A percentile compares a stretch with the other conserved stretches of the same genome.
Evolutionary conservation across 345 rosid genomes (phyloP).

Genomic region (Xanthoceras sorbifolium): DNA sequence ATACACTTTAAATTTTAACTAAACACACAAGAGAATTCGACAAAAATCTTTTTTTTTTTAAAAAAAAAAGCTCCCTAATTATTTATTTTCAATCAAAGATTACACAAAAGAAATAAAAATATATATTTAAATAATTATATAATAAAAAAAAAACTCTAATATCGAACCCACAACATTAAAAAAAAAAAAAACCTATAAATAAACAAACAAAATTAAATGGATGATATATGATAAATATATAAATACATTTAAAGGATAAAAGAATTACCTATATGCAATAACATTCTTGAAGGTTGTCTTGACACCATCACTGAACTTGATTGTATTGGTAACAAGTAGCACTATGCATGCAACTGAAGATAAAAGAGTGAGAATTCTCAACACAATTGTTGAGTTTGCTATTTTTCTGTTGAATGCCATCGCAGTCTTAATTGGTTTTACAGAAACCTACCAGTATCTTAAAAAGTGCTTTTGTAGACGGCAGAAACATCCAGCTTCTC

Average conservation of each 20-base stretch:
- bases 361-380: constrained; percentile 35
- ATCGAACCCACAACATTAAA: not conserved
- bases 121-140: no score
- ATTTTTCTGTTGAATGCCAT: constrained; percentile 9
- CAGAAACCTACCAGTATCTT: not conserved
- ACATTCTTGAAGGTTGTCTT: constrained; percentile 37
- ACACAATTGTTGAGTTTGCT: constrained; percentile 24
- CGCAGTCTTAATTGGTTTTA: not conserved
- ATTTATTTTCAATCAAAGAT: not conserved
- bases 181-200: no score
- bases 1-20: no score
- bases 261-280: constrained; percentile 27
- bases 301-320: constrained; percentile 15
- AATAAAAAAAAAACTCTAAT: not conserved
- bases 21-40: not conserved
- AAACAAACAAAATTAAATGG: no score
- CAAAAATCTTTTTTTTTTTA: no score
- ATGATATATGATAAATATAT: no score
- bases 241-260: not conserved
- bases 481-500: not conserved
- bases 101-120: not conserved
- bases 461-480: not conserved
- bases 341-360: constrained; percentile 20
- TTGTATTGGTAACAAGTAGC: constrained; percentile 19
- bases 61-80: not conserved